Evolutionary conservation across 2,329 filamentous ascomycete species (phyloP).

Genomic region (Cladosporium austrohemisphaericum): DNA sequence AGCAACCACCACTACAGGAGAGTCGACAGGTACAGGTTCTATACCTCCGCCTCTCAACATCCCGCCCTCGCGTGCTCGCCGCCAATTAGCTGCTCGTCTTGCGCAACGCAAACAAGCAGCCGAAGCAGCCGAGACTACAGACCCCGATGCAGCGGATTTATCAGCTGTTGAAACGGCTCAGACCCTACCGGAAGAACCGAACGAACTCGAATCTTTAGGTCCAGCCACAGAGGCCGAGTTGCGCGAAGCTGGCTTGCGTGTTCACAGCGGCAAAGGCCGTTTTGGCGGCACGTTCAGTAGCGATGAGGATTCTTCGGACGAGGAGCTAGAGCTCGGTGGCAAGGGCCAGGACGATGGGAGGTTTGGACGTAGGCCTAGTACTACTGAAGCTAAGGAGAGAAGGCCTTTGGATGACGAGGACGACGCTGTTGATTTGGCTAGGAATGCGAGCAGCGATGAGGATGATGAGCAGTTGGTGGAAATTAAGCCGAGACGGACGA

Average conservation of each 20-base stretch:
- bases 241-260: conserved; percentile 21
- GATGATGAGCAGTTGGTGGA: conserved; percentile 31
- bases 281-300: conserved; percentile 31
- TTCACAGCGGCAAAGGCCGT: conserved; percentile 20
- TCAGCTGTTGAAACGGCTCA: conserved; percentile 28
- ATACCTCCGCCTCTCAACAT: conserved; percentile 78
- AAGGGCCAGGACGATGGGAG: conserved; percentile 12
- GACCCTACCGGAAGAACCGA: conserved; percentile 30
- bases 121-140: conserved; percentile 27
- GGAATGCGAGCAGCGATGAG: conserved; percentile 22
- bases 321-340: conserved; percentile 31
- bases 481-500: conserved; percentile 32
- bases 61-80: conserved; percentile 77
- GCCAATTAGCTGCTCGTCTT: conserved; percentile 85
- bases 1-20: conserved; percentile 1
- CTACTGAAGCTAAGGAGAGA: conserved; percentile 34
- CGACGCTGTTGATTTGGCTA: conserved; percentile 22
- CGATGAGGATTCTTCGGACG: conserved; percentile 37
- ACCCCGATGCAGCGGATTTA: conserved; percentile 32
- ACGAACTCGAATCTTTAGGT: conserved; percentile 19
- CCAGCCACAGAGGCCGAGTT: conserved; percentile 12
- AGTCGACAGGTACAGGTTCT: not conserved
- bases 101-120: conserved; percentile 46
- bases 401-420: conserved; percentile 31
- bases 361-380: conserved; percentile 30